phyloP scores from a whole-genome alignment of 495 filamentous ascomycete species.

The Evernia prunastri region DNA sequence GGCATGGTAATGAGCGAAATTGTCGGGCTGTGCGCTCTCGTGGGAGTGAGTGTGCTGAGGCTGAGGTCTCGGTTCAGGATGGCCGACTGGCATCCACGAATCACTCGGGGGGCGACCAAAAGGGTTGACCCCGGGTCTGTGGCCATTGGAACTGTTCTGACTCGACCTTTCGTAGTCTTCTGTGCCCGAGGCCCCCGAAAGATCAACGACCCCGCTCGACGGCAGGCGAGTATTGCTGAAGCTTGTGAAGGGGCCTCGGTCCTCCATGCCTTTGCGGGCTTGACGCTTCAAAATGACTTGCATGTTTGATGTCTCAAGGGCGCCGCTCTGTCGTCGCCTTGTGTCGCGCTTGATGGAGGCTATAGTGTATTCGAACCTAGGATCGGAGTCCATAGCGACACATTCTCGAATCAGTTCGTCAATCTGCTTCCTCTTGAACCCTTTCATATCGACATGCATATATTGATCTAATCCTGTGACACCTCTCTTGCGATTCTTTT shows the following conservation, averaged over 20 bases:
- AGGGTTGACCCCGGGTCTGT: constrained; percentile 3
- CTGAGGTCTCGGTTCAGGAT: not conserved
- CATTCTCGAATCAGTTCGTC: constrained; percentile 20
- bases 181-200: not conserved
- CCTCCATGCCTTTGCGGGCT: constrained; percentile 1
- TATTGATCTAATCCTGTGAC: constrained; percentile 6
- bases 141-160: constrained; percentile 4
- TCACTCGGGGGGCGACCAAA: constrained; percentile 4
- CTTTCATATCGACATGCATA: constrained; percentile 18
- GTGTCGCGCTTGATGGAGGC: constrained; percentile 18
- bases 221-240: not conserved
- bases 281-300: constrained; percentile 23
- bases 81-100: not conserved
- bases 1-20: too few species aligned
- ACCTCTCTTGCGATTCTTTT: constrained; percentile 17
- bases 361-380: constrained; percentile 19
- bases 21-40: not conserved
- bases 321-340: not conserved
- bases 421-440: constrained; percentile 21
- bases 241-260: not conserved
- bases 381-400: constrained; percentile 7
- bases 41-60: not conserved
- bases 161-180: constrained; percentile 19
- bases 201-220: not conserved
- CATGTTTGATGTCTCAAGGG: constrained; percentile 12